Evolutionary conservation across 768 basidiomycete genomes (phyloP), one percentile per base, ranked within the genome.

Genomic region (Suillus discolor): DNA sequence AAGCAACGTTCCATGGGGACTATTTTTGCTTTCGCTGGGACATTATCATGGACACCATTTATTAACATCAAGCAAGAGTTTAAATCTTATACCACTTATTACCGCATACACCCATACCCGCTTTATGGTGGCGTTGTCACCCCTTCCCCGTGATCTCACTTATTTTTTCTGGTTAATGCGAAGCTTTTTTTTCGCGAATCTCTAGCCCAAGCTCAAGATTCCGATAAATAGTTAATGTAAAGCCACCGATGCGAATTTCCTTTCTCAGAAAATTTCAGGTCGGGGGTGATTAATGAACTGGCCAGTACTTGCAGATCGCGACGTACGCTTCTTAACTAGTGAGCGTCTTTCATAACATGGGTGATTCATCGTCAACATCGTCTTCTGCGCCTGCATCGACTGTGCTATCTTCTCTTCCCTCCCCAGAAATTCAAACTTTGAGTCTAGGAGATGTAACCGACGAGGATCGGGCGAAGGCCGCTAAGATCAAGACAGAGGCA

Each of bases 401-500:
- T 3, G 81, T 85, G 25, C 80, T 80, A 2, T 86, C 89, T 15
- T 86, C 87, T 1, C 71, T 82, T 4, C 85, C 88, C 31, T 89
- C 90, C 18, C 88, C 90, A 4, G 80, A 86, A 64, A 74, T 89
- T 23, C 78, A 83, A 54, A 79, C 82, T 6, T 78, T 91, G 38
- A 80, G 74, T 34, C 72, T 90, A 54, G 78, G 77, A 65, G 84
- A 85, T 67, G 84, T 94, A 60, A 87, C 93, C 0, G 90, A 92
- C 44, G 84, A 89, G 66, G 90, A 92, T 69, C 88, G 81, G 72
- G 83, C 82, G 42, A 84, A 86, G 71, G 93, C 96, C 2, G 77
- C 84, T 7, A 82, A 82, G 70, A 75, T 97, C 65, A 99, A 99
- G 78, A 85, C 82, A 8, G 84, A 90, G 67, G 97, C 96, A 12